Conservation (phyloP, 1,284 basidiomycete genomes). For the Filobasidium uniguttulatum region DNA sequence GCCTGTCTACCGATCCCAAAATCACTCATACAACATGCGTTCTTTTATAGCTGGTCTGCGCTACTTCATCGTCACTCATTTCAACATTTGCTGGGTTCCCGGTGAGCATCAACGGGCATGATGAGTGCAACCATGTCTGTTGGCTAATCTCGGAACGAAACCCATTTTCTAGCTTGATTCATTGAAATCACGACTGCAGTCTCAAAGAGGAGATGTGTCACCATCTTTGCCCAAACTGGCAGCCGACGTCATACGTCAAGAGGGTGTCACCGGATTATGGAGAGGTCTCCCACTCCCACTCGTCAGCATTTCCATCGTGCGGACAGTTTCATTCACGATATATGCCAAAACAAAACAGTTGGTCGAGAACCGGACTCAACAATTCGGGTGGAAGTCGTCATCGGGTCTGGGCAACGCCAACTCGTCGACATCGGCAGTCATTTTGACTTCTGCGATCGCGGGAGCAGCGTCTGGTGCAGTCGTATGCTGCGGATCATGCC, state of each 20-base stretch:
- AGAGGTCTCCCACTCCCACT: constrained; percentile 57
- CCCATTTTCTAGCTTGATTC: constrained; percentile 52
- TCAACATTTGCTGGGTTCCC: constrained; percentile 39
- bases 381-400: constrained; percentile 3
- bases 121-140: background rate
- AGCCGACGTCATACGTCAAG: constrained; percentile 61
- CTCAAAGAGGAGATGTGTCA: constrained; percentile 55
- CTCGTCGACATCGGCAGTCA: constrained; percentile 37
- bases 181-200: constrained; percentile 80
- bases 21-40: no score
- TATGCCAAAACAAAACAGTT: constrained; percentile 78
- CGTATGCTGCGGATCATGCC: constrained; percentile 48
- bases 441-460: constrained; percentile 42
- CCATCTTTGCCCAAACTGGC: constrained; percentile 55
- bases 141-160: background rate
- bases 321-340: constrained; percentile 80
- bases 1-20: no score
- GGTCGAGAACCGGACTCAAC: constrained; percentile 32
- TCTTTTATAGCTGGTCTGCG: constrained; percentile 22
- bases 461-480: constrained; percentile 34
- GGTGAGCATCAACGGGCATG: constrained; percentile 14
- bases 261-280: constrained; percentile 58
- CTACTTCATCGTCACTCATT: constrained; percentile 35
- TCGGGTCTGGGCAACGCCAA: background rate
- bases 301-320: constrained; percentile 90